A percentile compares a stretch with the other conserved stretches of the same genome.
Evolutionary conservation across 768 basidiomycete genomes (phyloP).

Genomic region (Kwoniella sp.): DNA sequence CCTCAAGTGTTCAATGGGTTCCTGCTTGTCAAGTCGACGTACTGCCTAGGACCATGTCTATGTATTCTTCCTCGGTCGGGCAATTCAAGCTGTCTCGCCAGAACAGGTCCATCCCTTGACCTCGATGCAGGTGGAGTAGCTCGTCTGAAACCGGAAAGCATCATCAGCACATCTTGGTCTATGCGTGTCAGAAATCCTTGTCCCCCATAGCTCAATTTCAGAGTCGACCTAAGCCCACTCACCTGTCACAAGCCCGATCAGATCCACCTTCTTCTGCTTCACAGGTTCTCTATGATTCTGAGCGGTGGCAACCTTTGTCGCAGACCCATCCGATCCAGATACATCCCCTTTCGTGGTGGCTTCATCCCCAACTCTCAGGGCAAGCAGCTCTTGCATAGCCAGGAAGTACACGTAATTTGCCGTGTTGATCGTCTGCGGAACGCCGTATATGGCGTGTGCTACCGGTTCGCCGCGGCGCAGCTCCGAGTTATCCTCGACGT

Average conservation of each 20-base stretch:
- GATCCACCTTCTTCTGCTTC: slow-evolving; percentile 49
- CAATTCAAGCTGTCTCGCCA: slow-evolving; percentile 91
- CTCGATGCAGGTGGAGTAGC: slow-evolving; percentile 83
- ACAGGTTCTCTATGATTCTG: slow-evolving; percentile 30
- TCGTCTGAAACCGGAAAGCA: slow-evolving; percentile 60
- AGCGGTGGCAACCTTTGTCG: slow-evolving; percentile 30
- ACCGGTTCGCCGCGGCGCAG: slow-evolving; percentile 87
- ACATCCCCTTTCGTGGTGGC: background rate
- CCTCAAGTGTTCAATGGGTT: no score
- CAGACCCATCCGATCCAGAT: slow-evolving; percentile 6
- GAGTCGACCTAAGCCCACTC: slow-evolving; percentile 33
- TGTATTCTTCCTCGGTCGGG: slow-evolving; percentile 91
- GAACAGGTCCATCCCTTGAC: slow-evolving; percentile 89
- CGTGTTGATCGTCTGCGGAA: slow-evolving; percentile 95
- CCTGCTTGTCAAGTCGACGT: no score
- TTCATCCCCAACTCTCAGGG: slow-evolving; percentile 54
- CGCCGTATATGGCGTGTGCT: slow-evolving; percentile 92
- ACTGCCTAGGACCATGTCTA: slow-evolving; percentile 97
- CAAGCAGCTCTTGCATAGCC: slow-evolving; percentile 81
- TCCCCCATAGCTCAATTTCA: background rate
- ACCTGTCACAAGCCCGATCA: slow-evolving; percentile 79
- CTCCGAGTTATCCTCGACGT: slow-evolving; percentile 90
- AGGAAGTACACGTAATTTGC: slow-evolving; percentile 97
- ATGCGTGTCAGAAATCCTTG: no score
- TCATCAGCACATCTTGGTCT: no score